Evolutionary conservation across 164 flowering plant genomes (phyloP).

Genomic region (Vitis cinerea): DNA sequence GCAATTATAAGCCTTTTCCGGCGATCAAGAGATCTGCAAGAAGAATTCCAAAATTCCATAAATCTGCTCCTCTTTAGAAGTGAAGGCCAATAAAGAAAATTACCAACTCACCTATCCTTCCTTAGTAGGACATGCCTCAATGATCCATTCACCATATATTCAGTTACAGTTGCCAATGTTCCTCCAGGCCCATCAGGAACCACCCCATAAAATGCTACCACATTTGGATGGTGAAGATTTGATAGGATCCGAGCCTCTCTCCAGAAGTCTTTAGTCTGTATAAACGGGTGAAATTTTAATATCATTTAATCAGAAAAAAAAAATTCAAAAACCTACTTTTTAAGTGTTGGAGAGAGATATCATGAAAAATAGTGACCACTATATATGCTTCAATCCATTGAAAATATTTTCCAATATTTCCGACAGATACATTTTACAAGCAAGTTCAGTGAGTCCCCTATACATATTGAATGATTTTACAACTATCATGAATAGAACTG

Average conservation of each 20-base stretch:
- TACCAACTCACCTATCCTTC: slow-evolving; percentile 55
- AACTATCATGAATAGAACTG: not conserved
- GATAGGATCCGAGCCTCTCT: slow-evolving; percentile 82
- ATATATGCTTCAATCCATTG: not conserved
- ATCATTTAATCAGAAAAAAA: not conserved
- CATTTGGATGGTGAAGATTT: slow-evolving; percentile 89
- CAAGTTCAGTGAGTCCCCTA: not conserved
- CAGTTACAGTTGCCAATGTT: slow-evolving; percentile 83
- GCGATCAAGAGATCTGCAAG: slow-evolving; percentile 67
- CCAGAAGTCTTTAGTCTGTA: slow-evolving; percentile 82
- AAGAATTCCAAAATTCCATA: slow-evolving; percentile 13
- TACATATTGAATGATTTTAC: not conserved
- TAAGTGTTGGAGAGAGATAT: not conserved
- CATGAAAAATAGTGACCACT: not conserved
- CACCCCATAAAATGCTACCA: slow-evolving; percentile 85
- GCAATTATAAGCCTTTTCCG: slow-evolving; percentile 74
- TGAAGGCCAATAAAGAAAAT: not conserved
- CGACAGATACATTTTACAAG: not conserved
- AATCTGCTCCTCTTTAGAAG: slow-evolving; percentile 2
- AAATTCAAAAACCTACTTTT: not conserved
- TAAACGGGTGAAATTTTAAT: not conserved
- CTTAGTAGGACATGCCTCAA: slow-evolving; percentile 59
- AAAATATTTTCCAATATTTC: not conserved
- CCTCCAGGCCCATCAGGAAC: slow-evolving; percentile 86
- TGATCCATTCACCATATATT: slow-evolving; percentile 85